These are phyloP conservation scores for Prunus yedoensis DNA, from an alignment of 331 rosid species.

Conservation along the genomic window DNA sequence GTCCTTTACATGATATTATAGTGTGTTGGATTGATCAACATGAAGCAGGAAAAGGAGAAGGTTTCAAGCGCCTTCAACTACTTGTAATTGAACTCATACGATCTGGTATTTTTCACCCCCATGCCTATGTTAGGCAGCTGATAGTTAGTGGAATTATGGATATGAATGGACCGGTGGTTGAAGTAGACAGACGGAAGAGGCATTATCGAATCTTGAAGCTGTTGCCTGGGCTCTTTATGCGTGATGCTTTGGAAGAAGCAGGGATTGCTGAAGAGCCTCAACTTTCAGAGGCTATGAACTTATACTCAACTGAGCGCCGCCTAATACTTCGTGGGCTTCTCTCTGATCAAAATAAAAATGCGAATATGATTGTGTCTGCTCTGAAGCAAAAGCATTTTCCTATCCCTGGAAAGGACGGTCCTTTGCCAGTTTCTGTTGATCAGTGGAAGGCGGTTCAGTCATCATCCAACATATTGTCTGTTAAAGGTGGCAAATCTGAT, in stretches of 20 bases:
- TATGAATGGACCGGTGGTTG: slow-evolving; percentile 48
- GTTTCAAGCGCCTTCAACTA: slow-evolving; percentile 73
- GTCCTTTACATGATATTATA: slow-evolving; percentile 88
- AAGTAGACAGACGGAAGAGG: slow-evolving; percentile 62
- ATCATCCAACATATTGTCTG: slow-evolving; percentile 27
- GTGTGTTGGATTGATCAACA: slow-evolving; percentile 99
- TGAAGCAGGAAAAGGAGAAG: slow-evolving; percentile 81
- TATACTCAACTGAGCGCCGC: slow-evolving; percentile 76
- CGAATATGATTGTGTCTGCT: slow-evolving; percentile 32
- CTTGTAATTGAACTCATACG: slow-evolving; percentile 70
- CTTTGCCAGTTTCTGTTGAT: slow-evolving; percentile 45
- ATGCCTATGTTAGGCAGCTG: slow-evolving; percentile 92
- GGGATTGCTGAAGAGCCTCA: slow-evolving; percentile 61
- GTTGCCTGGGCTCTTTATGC: slow-evolving; percentile 63
- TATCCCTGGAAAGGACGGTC: slow-evolving; percentile 49
- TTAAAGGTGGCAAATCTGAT: slow-evolving; percentile 47
- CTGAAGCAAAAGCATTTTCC: slow-evolving; percentile 42
- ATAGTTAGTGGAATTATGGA: slow-evolving; percentile 94
- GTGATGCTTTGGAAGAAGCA: slow-evolving; percentile 66
- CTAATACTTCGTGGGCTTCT: slow-evolving; percentile 62
- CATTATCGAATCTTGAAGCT: slow-evolving; percentile 76
- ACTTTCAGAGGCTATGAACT: slow-evolving; percentile 63
- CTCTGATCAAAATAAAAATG: slow-evolving; percentile 39
- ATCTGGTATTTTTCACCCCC: slow-evolving; percentile 85
- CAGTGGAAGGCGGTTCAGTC: slow-evolving; percentile 44